A percentile compares a stretch with the other conserved stretches of the same genome.
Conservation (phyloP, 1,284 basidiomycete species). For the Cryptococcus sp. region DNA sequence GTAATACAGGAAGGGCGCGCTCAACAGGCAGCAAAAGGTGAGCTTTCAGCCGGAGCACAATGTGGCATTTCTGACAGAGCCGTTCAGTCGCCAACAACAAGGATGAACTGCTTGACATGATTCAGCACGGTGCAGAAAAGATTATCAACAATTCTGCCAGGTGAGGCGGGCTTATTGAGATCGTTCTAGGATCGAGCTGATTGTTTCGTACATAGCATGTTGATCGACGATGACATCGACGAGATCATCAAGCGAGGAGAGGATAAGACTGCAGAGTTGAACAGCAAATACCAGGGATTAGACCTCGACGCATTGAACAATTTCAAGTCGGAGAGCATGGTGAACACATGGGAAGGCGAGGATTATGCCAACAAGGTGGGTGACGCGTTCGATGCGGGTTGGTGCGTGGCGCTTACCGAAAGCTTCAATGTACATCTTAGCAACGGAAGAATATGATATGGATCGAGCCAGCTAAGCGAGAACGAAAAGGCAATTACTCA, state of each 20-base stretch:
- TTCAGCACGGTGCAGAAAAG: slow-evolving; percentile 95
- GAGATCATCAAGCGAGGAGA: slow-evolving; percentile 91
- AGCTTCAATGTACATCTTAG: slow-evolving; percentile 44
- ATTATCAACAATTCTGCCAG: slow-evolving; percentile 74
- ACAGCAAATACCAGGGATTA: slow-evolving; percentile 87
- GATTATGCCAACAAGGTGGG: slow-evolving; percentile 76
- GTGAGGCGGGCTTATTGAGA: slow-evolving; percentile 16
- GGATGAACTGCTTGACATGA: slow-evolving; percentile 97
- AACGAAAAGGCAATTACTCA: slow-evolving; percentile 93
- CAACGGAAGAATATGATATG: slow-evolving; percentile 66
- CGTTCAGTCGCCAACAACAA: slow-evolving; percentile 75
- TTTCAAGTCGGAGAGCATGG: slow-evolving; percentile 86
- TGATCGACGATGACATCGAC: slow-evolving; percentile 92
- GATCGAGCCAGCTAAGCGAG: slow-evolving; percentile 91
- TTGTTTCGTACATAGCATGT: slow-evolving; percentile 57
- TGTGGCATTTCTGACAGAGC: too few relatives aligned
- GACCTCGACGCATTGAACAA: slow-evolving; percentile 95
- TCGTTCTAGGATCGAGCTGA: slow-evolving; percentile 7
- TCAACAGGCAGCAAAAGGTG: slow-evolving; percentile 53
- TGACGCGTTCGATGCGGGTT: slow-evolving; percentile 7
- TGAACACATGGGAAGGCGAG: slow-evolving; percentile 95
- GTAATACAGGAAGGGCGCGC: slow-evolving; percentile 94
- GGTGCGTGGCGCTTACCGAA: neutral
- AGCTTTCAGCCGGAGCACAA: neutral
- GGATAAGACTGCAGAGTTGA: slow-evolving; percentile 83